phyloP scores from a whole-genome alignment of 305 asterid genomes.

The Plantago coronopus region DNA sequence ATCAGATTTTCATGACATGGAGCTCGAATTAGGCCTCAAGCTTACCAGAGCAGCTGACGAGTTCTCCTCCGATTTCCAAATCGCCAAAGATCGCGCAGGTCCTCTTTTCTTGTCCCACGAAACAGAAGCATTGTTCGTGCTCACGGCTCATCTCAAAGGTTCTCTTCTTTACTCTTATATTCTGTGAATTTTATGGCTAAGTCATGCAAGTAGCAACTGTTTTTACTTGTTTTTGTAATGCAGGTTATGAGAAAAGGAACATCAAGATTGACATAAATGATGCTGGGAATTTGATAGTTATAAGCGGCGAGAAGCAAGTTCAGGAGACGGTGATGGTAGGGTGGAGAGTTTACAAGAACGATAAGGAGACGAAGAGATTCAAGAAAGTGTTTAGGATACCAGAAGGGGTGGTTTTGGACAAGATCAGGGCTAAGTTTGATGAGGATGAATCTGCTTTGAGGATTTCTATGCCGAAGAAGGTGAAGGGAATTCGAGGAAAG shows the following conservation, averaged over 20 bases:
- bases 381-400: slow-evolving; percentile 73
- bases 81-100: slow-evolving; percentile 44
- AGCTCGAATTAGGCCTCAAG: slow-evolving; percentile 44
- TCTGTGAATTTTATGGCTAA: neutral
- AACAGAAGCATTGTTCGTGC: slow-evolving; percentile 53
- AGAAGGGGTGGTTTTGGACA: slow-evolving; percentile 56
- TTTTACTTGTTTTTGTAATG: neutral
- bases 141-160: slow-evolving; percentile 75
- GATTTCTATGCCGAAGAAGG: slow-evolving; percentile 68
- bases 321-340: slow-evolving; percentile 58
- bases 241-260: slow-evolving; percentile 52
- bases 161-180: neutral
- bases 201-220: too few relatives aligned
- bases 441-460: slow-evolving; percentile 51
- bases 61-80: slow-evolving; percentile 43
- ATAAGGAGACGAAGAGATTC: slow-evolving; percentile 42
- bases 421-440: slow-evolving; percentile 52
- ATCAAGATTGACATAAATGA: slow-evolving; percentile 69
- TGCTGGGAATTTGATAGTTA: slow-evolving; percentile 49
- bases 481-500: slow-evolving; percentile 49
- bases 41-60: slow-evolving; percentile 47
- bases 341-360: slow-evolving; percentile 51
- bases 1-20: slow-evolving; percentile 32
- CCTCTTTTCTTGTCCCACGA: slow-evolving; percentile 58
- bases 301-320: slow-evolving; percentile 53